Percentiles rank a stretch among this genome's conserved stretches.
These are phyloP conservation scores for Calocera viscosa DNA, from an alignment of 768 basidiomycete species.

Conservation along the genomic window DNA sequence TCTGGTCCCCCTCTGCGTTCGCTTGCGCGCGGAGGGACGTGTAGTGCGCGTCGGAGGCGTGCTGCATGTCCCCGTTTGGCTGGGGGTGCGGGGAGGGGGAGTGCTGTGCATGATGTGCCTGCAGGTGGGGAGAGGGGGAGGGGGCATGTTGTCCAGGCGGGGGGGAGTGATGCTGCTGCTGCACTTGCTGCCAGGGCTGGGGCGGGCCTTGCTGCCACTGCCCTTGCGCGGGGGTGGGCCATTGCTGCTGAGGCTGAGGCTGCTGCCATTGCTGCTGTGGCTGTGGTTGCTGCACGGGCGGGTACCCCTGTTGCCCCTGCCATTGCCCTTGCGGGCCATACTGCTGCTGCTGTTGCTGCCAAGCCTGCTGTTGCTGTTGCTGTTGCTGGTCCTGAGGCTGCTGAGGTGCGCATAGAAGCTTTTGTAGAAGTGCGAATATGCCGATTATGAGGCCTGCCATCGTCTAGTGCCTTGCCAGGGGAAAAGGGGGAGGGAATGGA, in stretches of 20 bases:
- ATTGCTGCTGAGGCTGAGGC: slow-evolving; percentile 14
- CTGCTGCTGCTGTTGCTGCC: slow-evolving; percentile 19
- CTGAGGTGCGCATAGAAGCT: slow-evolving; percentile 12
- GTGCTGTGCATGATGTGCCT: no score
- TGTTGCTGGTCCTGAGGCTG: slow-evolving; percentile 17
- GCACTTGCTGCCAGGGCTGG: slow-evolving; percentile 14
- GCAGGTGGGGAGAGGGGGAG: slow-evolving; percentile 12
- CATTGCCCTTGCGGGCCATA: slow-evolving; percentile 16
- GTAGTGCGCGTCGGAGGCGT: slow-evolving; percentile 48
- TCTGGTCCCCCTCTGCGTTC: slow-evolving; percentile 63
- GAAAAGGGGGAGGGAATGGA: no score
- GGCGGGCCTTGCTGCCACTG: slow-evolving; percentile 17
- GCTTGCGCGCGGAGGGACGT: slow-evolving; percentile 58
- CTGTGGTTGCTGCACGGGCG: no score
- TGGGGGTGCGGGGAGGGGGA: slow-evolving; percentile 19
- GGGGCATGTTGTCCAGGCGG: slow-evolving; percentile 15
- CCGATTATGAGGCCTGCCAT: background rate
- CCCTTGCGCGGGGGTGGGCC: slow-evolving; percentile 13
- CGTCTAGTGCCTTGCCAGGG: background rate
- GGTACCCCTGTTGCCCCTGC: slow-evolving; percentile 19
- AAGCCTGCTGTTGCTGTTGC: slow-evolving; percentile 14
- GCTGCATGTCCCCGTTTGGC: slow-evolving; percentile 41
- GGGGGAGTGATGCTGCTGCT: slow-evolving; percentile 18
- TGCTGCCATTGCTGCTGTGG: slow-evolving; percentile 18
- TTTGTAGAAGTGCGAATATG: background rate